Percentiles rank a stretch among this genome's conserved stretches.
Conservation (phyloP, 441 rosid species). For the Rhodomyrtus psidioides region DNA sequence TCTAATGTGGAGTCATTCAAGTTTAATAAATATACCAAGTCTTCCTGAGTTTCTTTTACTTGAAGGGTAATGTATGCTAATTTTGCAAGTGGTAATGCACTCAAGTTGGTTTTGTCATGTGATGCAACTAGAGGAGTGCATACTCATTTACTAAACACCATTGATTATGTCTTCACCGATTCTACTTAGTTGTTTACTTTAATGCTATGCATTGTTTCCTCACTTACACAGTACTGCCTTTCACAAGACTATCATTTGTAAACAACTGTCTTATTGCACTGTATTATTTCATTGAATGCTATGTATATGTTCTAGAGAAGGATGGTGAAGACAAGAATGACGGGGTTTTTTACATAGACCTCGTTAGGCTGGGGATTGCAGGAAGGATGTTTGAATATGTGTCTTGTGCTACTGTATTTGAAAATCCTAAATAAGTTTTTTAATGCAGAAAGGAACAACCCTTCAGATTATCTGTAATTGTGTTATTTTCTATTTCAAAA, state of each 20-base stretch:
- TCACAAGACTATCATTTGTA: neutral
- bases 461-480: conserved; percentile 41
- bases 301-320: neutral
- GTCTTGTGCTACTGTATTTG: neutral
- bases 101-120: neutral
- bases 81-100: neutral
- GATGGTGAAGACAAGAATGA: neutral
- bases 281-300: neutral
- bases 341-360: neutral
- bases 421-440: neutral
- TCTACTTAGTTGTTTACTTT: neutral
- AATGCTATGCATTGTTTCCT: neutral
- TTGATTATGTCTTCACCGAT: neutral
- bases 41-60: neutral
- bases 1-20: neutral
- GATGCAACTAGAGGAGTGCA: neutral
- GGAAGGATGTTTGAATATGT: neutral
- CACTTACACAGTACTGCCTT: neutral
- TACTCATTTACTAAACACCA: neutral
- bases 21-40: neutral
- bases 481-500: neutral
- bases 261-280: neutral
- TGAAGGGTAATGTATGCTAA: neutral
- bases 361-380: neutral
- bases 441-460: conserved; percentile 70